Percentiles rank a stretch among this genome's conserved stretches.
Conservation (phyloP, 108 stramenopile genomes). For the Aurantiochytrium sp. region DNA sequence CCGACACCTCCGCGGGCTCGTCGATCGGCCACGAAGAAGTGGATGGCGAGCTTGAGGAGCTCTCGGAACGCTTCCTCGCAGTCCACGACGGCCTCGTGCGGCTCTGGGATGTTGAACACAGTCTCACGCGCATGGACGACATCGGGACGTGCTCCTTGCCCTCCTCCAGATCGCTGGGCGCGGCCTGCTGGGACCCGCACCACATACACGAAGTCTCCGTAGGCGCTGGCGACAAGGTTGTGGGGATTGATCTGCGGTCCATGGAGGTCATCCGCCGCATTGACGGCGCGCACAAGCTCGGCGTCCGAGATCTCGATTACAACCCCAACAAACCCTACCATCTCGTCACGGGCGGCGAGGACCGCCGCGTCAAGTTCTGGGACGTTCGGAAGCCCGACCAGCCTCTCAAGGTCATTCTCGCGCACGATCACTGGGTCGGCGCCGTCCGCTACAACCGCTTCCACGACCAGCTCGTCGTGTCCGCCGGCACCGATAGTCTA, state of each 20-base stretch:
- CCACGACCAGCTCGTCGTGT: conserved; percentile 94
- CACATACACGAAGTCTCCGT: conserved; percentile 39
- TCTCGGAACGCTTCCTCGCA: background rate
- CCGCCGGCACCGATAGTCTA: conserved; percentile 80
- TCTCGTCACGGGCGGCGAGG: conserved; percentile 78
- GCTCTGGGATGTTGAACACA: background rate
- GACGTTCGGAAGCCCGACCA: conserved; percentile 58
- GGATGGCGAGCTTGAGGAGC: background rate
- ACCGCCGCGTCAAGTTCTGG: conserved; percentile 91
- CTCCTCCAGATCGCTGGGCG: background rate
- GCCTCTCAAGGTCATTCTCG: background rate
- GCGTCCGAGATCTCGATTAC: conserved; percentile 67
- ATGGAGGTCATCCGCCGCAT: conserved; percentile 33
- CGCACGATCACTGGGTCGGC: conserved; percentile 33
- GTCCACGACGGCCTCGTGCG: background rate
- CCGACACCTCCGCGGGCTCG: background rate
- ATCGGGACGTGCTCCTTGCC: background rate
- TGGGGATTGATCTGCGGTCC: conserved; percentile 40
- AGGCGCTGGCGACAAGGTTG: conserved; percentile 32
- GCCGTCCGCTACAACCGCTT: conserved; percentile 84
- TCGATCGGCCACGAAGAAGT: background rate
- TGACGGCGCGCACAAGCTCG: conserved; percentile 30
- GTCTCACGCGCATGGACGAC: conserved; percentile 1
- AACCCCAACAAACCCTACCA: conserved; percentile 87
- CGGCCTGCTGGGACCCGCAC: conserved; percentile 44